Evolutionary conservation across 2,329 filamentous ascomycete genomes (phyloP).

Genomic region (Ascochyta fabae): DNA sequence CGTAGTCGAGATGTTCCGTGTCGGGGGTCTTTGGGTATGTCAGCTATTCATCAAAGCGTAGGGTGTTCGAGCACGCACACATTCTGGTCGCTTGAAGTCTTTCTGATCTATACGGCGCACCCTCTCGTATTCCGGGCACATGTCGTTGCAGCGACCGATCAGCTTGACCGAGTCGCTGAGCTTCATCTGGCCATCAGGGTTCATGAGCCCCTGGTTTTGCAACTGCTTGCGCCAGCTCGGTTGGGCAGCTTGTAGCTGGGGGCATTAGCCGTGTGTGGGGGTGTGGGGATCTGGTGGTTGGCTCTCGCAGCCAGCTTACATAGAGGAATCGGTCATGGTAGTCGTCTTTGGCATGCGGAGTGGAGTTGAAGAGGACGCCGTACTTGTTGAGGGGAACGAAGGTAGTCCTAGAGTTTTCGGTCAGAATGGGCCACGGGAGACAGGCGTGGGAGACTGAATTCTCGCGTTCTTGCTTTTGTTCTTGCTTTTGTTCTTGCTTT

Average conservation of each 20-base stretch:
- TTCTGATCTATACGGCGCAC: constrained; percentile 67
- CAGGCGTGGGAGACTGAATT: constrained; percentile 6
- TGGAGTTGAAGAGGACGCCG: constrained; percentile 24
- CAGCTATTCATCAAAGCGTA: neutral
- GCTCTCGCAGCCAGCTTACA: constrained; percentile 26
- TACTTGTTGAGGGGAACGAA: constrained; percentile 9
- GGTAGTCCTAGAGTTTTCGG: constrained; percentile 14
- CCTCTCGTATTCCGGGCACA: constrained; percentile 70
- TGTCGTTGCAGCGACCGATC: constrained; percentile 66
- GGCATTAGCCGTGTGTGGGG: constrained; percentile 14
- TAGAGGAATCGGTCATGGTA: constrained; percentile 33
- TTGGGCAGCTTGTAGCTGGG: constrained; percentile 27
- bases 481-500: too few relatives aligned
- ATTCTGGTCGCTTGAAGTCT: constrained; percentile 67
- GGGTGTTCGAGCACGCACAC: constrained; percentile 49
- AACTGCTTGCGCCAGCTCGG: constrained; percentile 49
- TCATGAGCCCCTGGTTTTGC: constrained; percentile 39
- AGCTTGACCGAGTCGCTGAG: constrained; percentile 67
- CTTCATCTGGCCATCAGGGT: constrained; percentile 65
- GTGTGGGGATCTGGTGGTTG: neutral
- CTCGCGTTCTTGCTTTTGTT: too few relatives aligned
- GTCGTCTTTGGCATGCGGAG: constrained; percentile 32
- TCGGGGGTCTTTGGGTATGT: constrained; percentile 31
- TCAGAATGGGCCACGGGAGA: constrained; percentile 35
- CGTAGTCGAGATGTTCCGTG: constrained; percentile 41